These are phyloP conservation scores for Komagataella mondaviorum DNA, from an alignment of 805 yeast species.

Conservation along the genomic window DNA sequence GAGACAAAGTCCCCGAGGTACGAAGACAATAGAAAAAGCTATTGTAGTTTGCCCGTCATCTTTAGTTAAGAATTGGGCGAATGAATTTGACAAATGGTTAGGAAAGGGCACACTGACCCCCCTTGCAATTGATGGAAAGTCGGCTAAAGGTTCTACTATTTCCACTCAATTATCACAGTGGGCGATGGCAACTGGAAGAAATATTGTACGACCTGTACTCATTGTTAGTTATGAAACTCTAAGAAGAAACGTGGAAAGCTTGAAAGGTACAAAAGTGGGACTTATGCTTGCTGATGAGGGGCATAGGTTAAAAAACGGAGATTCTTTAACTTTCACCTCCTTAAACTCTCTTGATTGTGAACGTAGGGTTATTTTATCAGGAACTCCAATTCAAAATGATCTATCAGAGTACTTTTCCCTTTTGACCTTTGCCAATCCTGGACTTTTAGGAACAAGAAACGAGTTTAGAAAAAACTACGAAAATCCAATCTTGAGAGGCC, in stretches of 20 bases:
- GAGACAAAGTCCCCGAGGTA: conserved; percentile 78
- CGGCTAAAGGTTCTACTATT: conserved; percentile 57
- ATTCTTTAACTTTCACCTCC: conserved; percentile 81
- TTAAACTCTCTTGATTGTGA: conserved; percentile 73
- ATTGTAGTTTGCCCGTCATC: conserved; percentile 94
- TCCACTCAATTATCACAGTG: conserved; percentile 60
- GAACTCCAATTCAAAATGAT: conserved; percentile 96
- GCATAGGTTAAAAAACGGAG: conserved; percentile 77
- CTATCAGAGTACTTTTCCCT: conserved; percentile 86
- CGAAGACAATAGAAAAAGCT: conserved; percentile 74
- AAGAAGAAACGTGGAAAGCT: conserved; percentile 67
- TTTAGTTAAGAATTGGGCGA: conserved; percentile 92
- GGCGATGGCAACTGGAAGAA: conserved; percentile 81
- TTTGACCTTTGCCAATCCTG: conserved; percentile 89
- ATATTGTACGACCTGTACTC: conserved; percentile 83
- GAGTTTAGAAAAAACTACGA: conserved; percentile 85
- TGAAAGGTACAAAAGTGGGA: conserved; percentile 73
- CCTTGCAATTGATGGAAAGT: conserved; percentile 84
- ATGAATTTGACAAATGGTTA: conserved; percentile 88
- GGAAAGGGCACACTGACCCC: conserved; percentile 88
- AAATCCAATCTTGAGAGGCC: conserved; percentile 61
- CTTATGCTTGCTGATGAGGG: conserved; percentile 80
- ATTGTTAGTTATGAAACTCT: conserved; percentile 92
- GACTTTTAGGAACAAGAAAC: conserved; percentile 68
- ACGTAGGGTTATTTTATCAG: conserved; percentile 84